Conservation (phyloP, 441 rosid species). For the Codiaeum variegatum region DNA sequence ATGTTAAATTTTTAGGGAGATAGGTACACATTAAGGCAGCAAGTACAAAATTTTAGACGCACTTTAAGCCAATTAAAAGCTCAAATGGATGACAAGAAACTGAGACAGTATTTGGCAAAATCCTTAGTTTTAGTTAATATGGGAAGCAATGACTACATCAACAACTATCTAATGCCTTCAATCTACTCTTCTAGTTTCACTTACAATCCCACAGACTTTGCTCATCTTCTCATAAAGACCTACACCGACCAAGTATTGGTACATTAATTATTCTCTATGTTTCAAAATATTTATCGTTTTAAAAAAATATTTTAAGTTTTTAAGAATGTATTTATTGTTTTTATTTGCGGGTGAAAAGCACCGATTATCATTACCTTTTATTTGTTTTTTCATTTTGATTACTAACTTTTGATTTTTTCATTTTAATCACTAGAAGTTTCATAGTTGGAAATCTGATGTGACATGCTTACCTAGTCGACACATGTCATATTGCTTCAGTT, state of each 20-base stretch:
- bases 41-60: constrained; percentile 24
- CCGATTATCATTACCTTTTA: too few species aligned
- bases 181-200: constrained; percentile 18
- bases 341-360: too few species aligned
- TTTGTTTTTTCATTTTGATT: too few species aligned
- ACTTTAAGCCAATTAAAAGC: constrained; percentile 23
- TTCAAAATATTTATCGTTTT: too few species aligned
- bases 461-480: too few species aligned
- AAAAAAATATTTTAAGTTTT: too few species aligned
- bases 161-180: constrained; percentile 27
- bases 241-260: constrained; percentile 25
- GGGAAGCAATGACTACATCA: constrained; percentile 36
- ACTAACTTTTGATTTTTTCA: too few species aligned
- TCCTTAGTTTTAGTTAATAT: constrained; percentile 24
- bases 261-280: too few species aligned
- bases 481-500: too few species aligned
- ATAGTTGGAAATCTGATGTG: too few species aligned
- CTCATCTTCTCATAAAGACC: constrained; percentile 21
- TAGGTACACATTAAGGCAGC: constrained; percentile 22
- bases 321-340: too few species aligned
- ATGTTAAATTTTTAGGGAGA: constrained; percentile 25
- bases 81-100: constrained; percentile 21
- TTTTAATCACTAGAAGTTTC: too few species aligned
- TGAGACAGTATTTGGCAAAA: constrained; percentile 18
- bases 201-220: constrained; percentile 24